Percentiles rank a stretch among this genome's conserved stretches.
These are phyloP conservation scores for Trichoderma oligosporum DNA, from an alignment of 2,329 filamentous ascomycete species.

Conservation along the genomic window DNA sequence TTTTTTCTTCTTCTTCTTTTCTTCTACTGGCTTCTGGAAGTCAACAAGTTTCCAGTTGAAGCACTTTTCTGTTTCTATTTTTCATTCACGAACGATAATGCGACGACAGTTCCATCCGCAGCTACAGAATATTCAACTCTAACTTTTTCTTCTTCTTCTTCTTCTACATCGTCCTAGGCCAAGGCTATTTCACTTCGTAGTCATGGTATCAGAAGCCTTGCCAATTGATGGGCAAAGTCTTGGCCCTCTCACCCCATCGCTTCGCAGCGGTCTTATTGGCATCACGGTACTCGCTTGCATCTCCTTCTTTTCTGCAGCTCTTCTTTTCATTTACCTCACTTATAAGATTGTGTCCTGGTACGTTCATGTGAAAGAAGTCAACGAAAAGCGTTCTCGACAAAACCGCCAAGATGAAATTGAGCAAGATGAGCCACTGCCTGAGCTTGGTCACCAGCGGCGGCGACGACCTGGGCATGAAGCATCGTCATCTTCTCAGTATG, in stretches of 20 bases:
- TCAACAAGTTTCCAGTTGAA: background rate
- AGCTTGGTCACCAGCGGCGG: conserved; percentile 13
- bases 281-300: conserved; percentile 31
- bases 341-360: conserved; percentile 33
- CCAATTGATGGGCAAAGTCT: conserved; percentile 25
- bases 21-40: background rate
- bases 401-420: background rate
- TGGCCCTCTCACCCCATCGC: conserved; percentile 22
- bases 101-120: background rate
- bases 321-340: conserved; percentile 32
- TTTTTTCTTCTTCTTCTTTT: background rate
- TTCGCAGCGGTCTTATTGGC: conserved; percentile 30
- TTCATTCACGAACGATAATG: conserved; percentile 1
- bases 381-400: background rate
- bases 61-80: background rate
- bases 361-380: conserved; percentile 23
- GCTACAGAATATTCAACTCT: background rate
- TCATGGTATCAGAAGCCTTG: conserved; percentile 7
- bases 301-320: conserved; percentile 30
- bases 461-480: conserved; percentile 1
- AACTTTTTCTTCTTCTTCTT: background rate
- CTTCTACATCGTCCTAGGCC: no score
- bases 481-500: conserved; percentile 24
- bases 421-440: conserved; percentile 9
- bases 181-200: no score